Conservation (phyloP, 208 protist genomes). For the Phytomonas francai region DNA sequence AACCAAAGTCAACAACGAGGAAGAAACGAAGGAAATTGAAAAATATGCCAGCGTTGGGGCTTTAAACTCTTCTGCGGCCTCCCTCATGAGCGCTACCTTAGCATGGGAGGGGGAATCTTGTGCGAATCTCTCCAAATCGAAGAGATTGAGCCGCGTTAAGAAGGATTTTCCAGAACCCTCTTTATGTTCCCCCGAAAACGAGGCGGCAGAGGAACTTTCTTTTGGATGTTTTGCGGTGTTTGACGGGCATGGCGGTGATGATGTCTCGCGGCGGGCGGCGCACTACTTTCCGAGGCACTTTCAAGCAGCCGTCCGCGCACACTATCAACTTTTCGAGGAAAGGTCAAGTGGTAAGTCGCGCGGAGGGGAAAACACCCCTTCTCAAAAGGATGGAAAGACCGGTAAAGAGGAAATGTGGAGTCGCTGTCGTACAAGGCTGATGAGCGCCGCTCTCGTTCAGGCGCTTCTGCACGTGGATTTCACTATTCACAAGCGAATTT, state of each 20-base stretch:
- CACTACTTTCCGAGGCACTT: conserved; percentile 57
- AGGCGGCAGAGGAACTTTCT: too few relatives aligned
- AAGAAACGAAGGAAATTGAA: too few relatives aligned
- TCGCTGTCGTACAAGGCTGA: conserved; percentile 20
- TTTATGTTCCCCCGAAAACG: too few relatives aligned
- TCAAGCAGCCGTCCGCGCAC: conserved; percentile 21
- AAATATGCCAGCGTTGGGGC: too few relatives aligned
- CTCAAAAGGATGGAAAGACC: too few relatives aligned
- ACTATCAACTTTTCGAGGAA: conserved; percentile 10
- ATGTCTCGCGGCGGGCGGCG: conserved; percentile 32
- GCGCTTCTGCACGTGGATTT: conserved; percentile 61
- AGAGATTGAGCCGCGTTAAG: too few relatives aligned
- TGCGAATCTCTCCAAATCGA: too few relatives aligned
- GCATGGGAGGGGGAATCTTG: too few relatives aligned
- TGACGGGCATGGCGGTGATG: conserved; percentile 68
- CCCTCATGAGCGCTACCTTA: too few relatives aligned
- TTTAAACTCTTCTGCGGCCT: too few relatives aligned
- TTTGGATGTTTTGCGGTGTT: conserved; percentile 56
- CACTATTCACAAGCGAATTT: conserved; percentile 47
- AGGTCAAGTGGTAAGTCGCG: not conserved
- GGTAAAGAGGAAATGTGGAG: not conserved
- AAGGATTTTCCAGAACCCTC: too few relatives aligned
- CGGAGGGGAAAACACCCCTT: not conserved
- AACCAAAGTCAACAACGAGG: too few relatives aligned
- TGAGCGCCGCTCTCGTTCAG: conserved; percentile 63